Conservation (phyloP, 2,329 filamentous ascomycete species). For the Pleomassaria siparia region DNA sequence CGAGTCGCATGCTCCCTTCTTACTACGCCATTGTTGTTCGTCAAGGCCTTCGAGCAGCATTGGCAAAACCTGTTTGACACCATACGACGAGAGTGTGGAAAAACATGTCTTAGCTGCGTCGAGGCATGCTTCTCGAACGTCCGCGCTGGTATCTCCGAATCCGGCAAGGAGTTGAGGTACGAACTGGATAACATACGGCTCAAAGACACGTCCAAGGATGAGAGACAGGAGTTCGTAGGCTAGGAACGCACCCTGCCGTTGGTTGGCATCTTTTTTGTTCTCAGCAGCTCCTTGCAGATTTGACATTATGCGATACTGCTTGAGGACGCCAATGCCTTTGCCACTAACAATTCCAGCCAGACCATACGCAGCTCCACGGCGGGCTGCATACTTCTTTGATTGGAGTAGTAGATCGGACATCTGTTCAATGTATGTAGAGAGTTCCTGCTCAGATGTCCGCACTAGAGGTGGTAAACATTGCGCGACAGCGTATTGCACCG, state of each 20-base stretch:
- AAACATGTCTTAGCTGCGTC: conserved; percentile 95
- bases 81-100: conserved; percentile 87
- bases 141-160: conserved; percentile 84
- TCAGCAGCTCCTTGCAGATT: conserved; percentile 81
- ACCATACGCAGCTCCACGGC: conserved; percentile 92
- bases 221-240: conserved; percentile 89
- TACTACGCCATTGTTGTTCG: conserved; percentile 95
- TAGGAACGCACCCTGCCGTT: conserved; percentile 84
- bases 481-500: conserved; percentile 93
- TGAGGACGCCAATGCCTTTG: conserved; percentile 78
- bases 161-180: conserved; percentile 86
- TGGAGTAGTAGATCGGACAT: conserved; percentile 80
- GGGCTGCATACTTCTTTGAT: conserved; percentile 87
- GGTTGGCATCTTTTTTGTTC: conserved; percentile 89
- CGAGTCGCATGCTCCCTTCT: conserved; percentile 95
- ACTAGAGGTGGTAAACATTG: conserved; percentile 93
- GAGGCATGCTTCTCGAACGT: conserved; percentile 90
- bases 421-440: conserved; percentile 76
- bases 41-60: conserved; percentile 89
- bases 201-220: conserved; percentile 84
- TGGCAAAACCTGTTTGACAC: conserved; percentile 91
- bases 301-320: conserved; percentile 83
- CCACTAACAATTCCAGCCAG: conserved; percentile 87
- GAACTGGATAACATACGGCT: conserved; percentile 95
- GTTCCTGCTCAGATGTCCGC: conserved; percentile 74